Percentiles rank a stretch among this genome's conserved stretches.
phyloP scores from a whole-genome alignment of 2,329 filamentous ascomycete genomes.

The Pestalotiopsis sp. region DNA sequence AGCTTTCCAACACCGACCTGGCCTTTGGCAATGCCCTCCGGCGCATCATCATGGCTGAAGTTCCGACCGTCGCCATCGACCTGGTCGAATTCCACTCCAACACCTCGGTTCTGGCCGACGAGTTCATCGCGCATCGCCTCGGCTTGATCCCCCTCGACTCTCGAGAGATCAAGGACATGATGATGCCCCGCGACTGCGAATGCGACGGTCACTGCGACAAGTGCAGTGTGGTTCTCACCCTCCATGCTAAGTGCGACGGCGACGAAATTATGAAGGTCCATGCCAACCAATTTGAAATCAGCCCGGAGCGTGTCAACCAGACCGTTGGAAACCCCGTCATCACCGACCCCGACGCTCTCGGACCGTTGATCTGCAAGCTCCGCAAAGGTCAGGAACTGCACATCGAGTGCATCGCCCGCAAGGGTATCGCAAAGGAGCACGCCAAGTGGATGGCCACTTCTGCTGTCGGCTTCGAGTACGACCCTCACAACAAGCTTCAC shows the following conservation, averaged over 20 bases:
- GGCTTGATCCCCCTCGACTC: conserved; percentile 88
- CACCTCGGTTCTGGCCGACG: conserved; percentile 93
- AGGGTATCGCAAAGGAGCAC: conserved; percentile 98
- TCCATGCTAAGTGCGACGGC: conserved; percentile 83
- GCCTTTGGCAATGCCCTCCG: conserved; percentile 92
- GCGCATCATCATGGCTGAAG: conserved; percentile 87
- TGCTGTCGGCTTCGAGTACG: conserved; percentile 96
- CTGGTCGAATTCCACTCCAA: conserved; percentile 91
- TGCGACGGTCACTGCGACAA: conserved; percentile 94
- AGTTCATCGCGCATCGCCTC: conserved; percentile 91
- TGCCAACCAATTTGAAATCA: conserved; percentile 81
- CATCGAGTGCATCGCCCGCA: conserved; percentile 92
- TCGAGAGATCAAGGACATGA: conserved; percentile 78
- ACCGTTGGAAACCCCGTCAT: conserved; percentile 81
- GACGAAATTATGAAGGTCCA: conserved; percentile 94
- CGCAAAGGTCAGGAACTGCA: conserved; percentile 87
- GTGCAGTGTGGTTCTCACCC: conserved; percentile 81
- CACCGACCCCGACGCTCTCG: conserved; percentile 77
- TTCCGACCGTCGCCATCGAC: conserved; percentile 93
- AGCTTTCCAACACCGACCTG: conserved; percentile 85
- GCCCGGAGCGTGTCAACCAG: conserved; percentile 69
- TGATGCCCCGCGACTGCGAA: conserved; percentile 92
- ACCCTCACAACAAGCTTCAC: conserved; percentile 92
- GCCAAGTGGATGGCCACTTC: conserved; percentile 95
- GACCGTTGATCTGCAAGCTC: conserved; percentile 87